Base-by-base conservation (phyloP, 257 asterid genomes). In the Paraleonurus japonicus region DNA sequence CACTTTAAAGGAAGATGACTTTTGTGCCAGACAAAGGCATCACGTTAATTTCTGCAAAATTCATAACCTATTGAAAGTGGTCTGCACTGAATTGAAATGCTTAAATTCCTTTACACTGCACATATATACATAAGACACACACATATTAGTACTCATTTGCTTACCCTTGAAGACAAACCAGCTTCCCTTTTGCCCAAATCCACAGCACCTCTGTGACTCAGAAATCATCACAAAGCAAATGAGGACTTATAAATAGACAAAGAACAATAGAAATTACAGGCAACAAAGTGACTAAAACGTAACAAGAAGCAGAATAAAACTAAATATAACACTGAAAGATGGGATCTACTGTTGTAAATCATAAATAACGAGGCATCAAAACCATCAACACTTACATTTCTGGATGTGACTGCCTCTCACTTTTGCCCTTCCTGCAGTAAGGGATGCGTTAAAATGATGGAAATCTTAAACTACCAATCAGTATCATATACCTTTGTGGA, bases 91-190 rank as follows among this genome's bases (percentile, higher is more conserved):
- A 55, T 17, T 19, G 24, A 55, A 55, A 39, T 23, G 43, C 54
- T 61, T 64, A 19, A 43, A 22, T 65, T 30, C 22, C 33, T 39
- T 61, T 20, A 24, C 23, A 53, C 61, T 63, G 67, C 65, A 41
- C 20, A 13, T 19, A 28, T 15, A 61, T 23, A n/a, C 53, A 15
- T n/a, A 45, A 5, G 0, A 41, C 48, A 41, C 4, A 11, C n/a
- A 12, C 15, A 37, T 37, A n/a, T 32, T 64, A 66, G 66, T 19
- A 65, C 24, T 78, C 28, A 69, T 51, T 78, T 65, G 69, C 89
- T 45, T 85, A 89, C 98, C 88, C 62, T 81, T 59, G 75, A 78
- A 54, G 88, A 82, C 47, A 86, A 80, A 72, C 69, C 66, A 70
- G 76, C 65, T 61, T 61, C 80, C 75, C 6, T 73, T 71, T 80